Evolutionary conservation across 2,329 filamentous ascomycete genomes (phyloP), one percentile per base, ranked within the genome.

Genomic region (Pestalotiopsis sp.): DNA sequence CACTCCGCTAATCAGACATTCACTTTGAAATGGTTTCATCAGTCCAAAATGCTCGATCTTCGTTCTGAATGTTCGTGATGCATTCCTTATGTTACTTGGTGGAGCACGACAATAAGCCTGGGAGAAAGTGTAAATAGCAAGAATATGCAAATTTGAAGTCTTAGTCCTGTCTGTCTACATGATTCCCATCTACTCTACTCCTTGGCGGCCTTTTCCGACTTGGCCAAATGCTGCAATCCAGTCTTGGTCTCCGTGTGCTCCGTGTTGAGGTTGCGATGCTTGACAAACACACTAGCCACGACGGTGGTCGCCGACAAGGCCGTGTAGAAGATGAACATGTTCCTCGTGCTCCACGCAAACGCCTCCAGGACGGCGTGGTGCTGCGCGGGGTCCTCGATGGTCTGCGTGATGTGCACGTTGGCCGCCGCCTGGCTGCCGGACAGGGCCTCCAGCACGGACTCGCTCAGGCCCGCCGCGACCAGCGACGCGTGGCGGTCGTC

Each of bases 231-330:
- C 5, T 17, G 49, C 69, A 76, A 58, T 1, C 86, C 86, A 7
- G 86, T 88, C 74, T 80, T 85, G 14, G 83, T 86, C 74, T 86
- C 83, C 11, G 80, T 79, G 72, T 88, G 86, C 70, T 85, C 84
- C 60, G 80, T 83, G 59, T 79, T 85, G 73, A 88, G 72, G 3
- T 78, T 74, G 13, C 75, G 70, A 60, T 84, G 83, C 38, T 80
- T 77, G 65, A 88, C 80, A 59, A 86, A 85, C 4, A 77, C 69
- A 64, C 81, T 82, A 3, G 80, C 79, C 2, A 83, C 38, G 3
- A 88, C 63, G 0, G 82, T 80, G 13, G 81, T 69, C 2, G 72
- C 82, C 3, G 82, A 77, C 23, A 85, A 73, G 63, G 75, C 77
- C 1, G 82, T 84, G 66, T 83, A 85, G 71, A 86, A 68, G 36